Evolutionary conservation across 306 rosid genomes (phyloP).

Genomic region (Cajanus cajan): DNA sequence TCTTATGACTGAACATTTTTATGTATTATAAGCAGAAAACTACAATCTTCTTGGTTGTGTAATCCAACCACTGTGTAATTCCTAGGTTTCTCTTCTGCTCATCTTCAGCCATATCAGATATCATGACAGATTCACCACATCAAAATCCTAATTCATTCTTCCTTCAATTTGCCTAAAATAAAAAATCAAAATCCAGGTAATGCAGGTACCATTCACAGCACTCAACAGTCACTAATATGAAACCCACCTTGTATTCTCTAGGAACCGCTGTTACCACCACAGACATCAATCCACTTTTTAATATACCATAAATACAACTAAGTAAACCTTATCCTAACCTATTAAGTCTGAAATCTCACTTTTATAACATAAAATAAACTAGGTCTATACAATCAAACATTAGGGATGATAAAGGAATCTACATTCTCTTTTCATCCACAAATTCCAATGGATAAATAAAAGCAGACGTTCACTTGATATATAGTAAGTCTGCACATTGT

Average conservation of each 20-base stretch:
- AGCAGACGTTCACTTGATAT: neutral
- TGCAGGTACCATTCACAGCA: neutral
- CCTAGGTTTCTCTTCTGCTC: neutral
- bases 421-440: conserved; percentile 5
- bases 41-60: neutral
- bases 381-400: neutral
- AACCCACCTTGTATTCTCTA: neutral
- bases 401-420: neutral
- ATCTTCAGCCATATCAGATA: neutral
- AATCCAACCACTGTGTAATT: neutral
- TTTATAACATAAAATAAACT: neutral
- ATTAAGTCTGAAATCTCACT: neutral
- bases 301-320: neutral
- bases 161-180: neutral
- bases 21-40: neutral
- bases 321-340: conserved; percentile 9
- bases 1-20: neutral
- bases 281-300: neutral
- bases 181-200: conserved; percentile 26
- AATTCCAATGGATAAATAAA: neutral
- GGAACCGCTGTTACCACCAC: neutral
- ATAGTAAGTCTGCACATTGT: neutral
- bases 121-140: neutral
- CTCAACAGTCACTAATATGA: neutral
- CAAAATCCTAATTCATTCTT: conserved; percentile 4